Evolutionary conservation across 129 eudicot species (phyloP).

Genomic region (Deinandra increscens): DNA sequence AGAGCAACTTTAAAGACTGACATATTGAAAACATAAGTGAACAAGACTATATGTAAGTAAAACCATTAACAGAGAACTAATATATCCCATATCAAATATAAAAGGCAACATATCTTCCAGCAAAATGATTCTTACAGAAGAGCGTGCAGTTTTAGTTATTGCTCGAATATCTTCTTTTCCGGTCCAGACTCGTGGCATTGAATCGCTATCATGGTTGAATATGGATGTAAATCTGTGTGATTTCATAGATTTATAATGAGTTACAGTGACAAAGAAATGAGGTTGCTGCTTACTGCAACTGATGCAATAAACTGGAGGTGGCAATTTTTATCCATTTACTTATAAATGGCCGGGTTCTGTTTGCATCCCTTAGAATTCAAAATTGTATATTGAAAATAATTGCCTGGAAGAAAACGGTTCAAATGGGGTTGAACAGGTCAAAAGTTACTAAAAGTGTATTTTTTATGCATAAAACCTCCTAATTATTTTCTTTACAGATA

Average conservation of each 20-base stretch:
- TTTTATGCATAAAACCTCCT: no score
- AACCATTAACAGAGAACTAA: background rate
- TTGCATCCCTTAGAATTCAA: background rate
- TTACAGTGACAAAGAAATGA: background rate
- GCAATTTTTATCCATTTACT: no score
- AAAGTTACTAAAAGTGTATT: no score
- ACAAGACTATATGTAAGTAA: background rate
- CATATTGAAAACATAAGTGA: conserved; percentile 7
- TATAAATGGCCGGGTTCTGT: background rate
- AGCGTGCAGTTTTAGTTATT: conserved; percentile 88
- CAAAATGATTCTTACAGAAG: conserved; percentile 61
- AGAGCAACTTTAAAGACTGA: conserved; percentile 78
- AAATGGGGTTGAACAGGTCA: no score
- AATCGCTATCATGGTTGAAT: conserved; percentile 86
- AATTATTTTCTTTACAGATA: no score
- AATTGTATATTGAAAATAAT: no score
- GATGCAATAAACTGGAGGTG: background rate
- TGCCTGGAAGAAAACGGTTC: no score
- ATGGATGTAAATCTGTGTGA: conserved; percentile 71
- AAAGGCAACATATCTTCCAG: background rate
- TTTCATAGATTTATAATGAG: background rate
- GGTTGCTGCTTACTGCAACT: background rate
- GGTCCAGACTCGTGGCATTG: conserved; percentile 98
- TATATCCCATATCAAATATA: background rate
- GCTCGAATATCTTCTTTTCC: conserved; percentile 96